Conservation (phyloP, 2,329 filamentous ascomycete genomes). For the Setomelanomma holmii region DNA sequence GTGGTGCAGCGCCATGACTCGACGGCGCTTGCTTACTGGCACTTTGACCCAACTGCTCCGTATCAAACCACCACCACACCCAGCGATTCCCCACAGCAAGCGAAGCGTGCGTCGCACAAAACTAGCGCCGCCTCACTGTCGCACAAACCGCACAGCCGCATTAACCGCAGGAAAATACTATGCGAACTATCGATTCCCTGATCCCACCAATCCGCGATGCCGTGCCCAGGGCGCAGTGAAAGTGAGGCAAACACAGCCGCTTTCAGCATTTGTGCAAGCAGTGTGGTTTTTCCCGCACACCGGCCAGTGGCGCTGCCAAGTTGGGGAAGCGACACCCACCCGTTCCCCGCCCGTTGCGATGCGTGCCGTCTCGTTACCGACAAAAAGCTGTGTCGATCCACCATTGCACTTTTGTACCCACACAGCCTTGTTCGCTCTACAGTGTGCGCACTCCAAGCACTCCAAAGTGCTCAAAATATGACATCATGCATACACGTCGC, state of each 20-base stretch:
- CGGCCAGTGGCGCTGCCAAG: background rate
- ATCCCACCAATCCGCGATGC: background rate
- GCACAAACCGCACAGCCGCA: conserved; percentile 1
- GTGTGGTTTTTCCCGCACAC: background rate
- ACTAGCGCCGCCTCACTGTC: background rate
- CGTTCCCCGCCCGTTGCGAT: background rate
- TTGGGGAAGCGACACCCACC: background rate
- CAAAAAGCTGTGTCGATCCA: too few species aligned
- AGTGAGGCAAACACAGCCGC: background rate
- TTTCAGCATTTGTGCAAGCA: background rate
- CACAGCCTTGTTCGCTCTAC: too few species aligned
- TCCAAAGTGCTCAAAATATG: too few species aligned
- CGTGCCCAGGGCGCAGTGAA: background rate
- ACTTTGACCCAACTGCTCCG: too few species aligned
- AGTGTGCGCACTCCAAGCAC: too few species aligned
- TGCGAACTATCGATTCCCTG: background rate
- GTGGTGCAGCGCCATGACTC: background rate
- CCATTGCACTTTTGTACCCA: too few species aligned
- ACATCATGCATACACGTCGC: too few species aligned
- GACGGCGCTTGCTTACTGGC: too few species aligned
- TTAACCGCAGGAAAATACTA: background rate
- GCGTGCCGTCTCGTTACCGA: conserved; percentile 3
- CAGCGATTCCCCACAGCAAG: background rate
- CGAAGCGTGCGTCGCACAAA: too few species aligned
- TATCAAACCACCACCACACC: background rate